phyloP scores from a whole-genome alignment of 1,284 basidiomycete species.

The Meripilus lineatus region DNA sequence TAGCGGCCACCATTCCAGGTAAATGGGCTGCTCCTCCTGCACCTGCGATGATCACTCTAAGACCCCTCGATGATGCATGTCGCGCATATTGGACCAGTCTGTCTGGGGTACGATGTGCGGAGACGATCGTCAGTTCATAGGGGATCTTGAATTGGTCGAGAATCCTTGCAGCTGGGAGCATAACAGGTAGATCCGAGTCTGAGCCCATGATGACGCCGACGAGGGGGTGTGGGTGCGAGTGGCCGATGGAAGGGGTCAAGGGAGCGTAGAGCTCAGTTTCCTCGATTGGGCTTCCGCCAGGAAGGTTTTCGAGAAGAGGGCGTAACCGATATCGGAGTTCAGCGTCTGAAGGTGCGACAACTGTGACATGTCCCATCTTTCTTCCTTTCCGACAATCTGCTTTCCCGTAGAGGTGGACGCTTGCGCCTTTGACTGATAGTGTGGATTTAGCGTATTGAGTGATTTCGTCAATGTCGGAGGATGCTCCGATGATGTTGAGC shows the following conservation, averaged over 20 bases:
- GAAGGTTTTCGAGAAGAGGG: constrained; percentile 63
- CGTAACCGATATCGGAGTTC: constrained; percentile 69
- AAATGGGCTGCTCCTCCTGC: constrained; percentile 97
- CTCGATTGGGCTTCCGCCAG: constrained; percentile 39
- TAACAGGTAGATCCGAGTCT: constrained; percentile 94
- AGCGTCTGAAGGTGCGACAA: constrained; percentile 83
- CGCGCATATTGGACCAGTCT: constrained; percentile 83
- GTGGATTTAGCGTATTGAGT: constrained; percentile 52
- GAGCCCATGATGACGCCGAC: constrained; percentile 98
- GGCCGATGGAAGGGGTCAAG: constrained; percentile 35
- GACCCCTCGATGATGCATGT: constrained; percentile 71
- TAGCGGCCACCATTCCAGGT: constrained; percentile 96
- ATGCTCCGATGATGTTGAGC: constrained; percentile 91
- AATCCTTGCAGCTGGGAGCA: constrained; percentile 86
- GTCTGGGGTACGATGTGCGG: constrained; percentile 92
- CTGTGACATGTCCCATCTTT: constrained; percentile 98
- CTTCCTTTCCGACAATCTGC: constrained; percentile 83
- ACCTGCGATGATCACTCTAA: constrained; percentile 85
- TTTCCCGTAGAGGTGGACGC: constrained; percentile 93
- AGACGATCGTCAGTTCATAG: constrained; percentile 95
- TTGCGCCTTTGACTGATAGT: constrained; percentile 69
- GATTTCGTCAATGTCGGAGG: constrained; percentile 60
- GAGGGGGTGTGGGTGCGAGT: constrained; percentile 70
- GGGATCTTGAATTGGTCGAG: constrained; percentile 82
- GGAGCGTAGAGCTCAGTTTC: constrained; percentile 60